phyloP scores from a whole-genome alignment of 2,329 filamentous ascomycete species.

The Ophiostoma populinum region DNA sequence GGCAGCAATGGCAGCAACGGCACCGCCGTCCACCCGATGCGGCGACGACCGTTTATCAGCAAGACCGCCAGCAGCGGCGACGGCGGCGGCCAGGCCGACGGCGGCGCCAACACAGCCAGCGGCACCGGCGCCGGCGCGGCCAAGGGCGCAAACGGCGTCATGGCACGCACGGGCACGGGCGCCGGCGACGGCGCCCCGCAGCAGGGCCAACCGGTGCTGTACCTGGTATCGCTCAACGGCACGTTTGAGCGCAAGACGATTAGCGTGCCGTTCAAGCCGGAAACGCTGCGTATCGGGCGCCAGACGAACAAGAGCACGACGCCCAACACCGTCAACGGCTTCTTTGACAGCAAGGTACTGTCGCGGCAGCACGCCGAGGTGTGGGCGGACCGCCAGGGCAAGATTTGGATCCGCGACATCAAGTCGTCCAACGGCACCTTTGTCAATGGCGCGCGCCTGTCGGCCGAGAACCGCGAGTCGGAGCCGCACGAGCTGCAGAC shows the following conservation, averaged over 20 bases:
- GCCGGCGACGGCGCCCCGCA: conserved; percentile 34
- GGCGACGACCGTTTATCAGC: conserved; percentile 21
- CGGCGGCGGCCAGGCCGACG: no score
- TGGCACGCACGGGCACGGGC: conserved; percentile 50
- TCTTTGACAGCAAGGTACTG: conserved; percentile 94
- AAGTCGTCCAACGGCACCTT: conserved; percentile 99
- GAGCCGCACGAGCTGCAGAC: conserved; percentile 88
- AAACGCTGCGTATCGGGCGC: conserved; percentile 82
- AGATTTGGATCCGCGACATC: conserved; percentile 91
- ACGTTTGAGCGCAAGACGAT: conserved; percentile 98
- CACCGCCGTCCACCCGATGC: conserved; percentile 19
- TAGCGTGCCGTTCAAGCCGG: conserved; percentile 79
- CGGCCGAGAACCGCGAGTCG: conserved; percentile 87
- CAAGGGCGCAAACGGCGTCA: conserved; percentile 28
- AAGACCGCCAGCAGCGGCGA: conserved; percentile 14
- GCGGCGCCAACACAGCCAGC: conserved; percentile 15
- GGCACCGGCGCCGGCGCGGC: conserved; percentile 34
- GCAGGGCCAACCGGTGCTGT: conserved; percentile 59
- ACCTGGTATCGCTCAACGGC: conserved; percentile 78
- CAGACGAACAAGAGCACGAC: conserved; percentile 96
- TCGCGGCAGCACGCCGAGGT: conserved; percentile 94
- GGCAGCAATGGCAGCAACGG: conserved; percentile 28
- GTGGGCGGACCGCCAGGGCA: conserved; percentile 70
- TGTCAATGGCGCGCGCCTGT: conserved; percentile 80
- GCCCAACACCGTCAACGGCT: conserved; percentile 80